These are phyloP conservation scores for Wickerhamiella infanticola DNA, from an alignment of 1,139 yeast species.

Conservation along the genomic window DNA sequence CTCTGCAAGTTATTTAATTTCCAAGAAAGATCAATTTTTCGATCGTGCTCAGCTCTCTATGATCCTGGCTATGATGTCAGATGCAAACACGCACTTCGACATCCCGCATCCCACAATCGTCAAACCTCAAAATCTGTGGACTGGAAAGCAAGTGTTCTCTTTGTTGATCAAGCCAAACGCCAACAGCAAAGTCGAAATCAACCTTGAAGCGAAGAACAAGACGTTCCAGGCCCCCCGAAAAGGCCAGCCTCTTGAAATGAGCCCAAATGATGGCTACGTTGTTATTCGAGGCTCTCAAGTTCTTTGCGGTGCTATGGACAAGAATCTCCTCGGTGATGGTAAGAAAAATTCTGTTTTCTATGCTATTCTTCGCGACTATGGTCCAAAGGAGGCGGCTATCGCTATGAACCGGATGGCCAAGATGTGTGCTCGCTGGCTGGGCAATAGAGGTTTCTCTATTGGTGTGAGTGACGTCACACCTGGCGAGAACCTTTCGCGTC, in stretches of 20 bases:
- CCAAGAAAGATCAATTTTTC: conserved; percentile 84
- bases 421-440: conserved; percentile 84
- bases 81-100: conserved; percentile 76
- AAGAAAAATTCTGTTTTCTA: conserved; percentile 94
- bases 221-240: conserved; percentile 63
- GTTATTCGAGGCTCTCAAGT: conserved; percentile 81
- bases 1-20: conserved; percentile 84
- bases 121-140: conserved; percentile 86
- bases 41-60: conserved; percentile 78
- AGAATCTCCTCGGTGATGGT: conserved; percentile 92
- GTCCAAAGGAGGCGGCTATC: conserved; percentile 84
- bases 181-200: conserved; percentile 62
- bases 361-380: conserved; percentile 86
- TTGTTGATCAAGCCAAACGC: conserved; percentile 72
- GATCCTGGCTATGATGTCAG: conserved; percentile 88
- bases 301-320: conserved; percentile 92
- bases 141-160: conserved; percentile 92
- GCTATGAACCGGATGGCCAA: conserved; percentile 99
- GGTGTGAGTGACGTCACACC: conserved; percentile 98
- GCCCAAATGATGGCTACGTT: conserved; percentile 92
- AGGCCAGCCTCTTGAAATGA: conserved; percentile 76
- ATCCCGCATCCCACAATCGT: conserved; percentile 88
- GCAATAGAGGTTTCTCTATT: conserved; percentile 91
- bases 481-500: conserved; percentile 54
- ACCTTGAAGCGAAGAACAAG: conserved; percentile 87